Conservation (phyloP, 305 asterid genomes). For the Vinca major region DNA sequence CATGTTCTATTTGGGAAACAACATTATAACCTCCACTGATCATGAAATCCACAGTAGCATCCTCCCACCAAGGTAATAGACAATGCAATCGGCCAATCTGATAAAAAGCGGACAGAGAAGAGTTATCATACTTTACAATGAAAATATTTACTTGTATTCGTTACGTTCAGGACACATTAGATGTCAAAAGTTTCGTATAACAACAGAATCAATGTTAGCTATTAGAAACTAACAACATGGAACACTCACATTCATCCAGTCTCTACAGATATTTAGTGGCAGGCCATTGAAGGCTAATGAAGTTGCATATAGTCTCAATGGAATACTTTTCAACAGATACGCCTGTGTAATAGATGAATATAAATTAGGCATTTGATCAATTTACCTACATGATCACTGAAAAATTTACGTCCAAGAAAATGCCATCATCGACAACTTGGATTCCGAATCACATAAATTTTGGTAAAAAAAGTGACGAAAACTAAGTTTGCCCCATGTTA, state of each 20-base stretch:
- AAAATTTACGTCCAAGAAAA: neutral
- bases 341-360: conserved; percentile 38
- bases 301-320: conserved; percentile 63
- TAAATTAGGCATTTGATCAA: conserved; percentile 5
- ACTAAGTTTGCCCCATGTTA: too few relatives aligned
- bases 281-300: conserved; percentile 47
- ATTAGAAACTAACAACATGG: neutral
- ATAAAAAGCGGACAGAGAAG: conserved; percentile 8
- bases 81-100: conserved; percentile 88
- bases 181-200: neutral
- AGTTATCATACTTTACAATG: neutral
- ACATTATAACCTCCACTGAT: conserved; percentile 79
- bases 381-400: neutral
- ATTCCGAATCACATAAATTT: too few relatives aligned
- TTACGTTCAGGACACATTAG: neutral
- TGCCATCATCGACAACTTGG: too few relatives aligned
- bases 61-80: conserved; percentile 90
- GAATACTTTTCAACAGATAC: conserved; percentile 52
- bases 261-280: conserved; percentile 44
- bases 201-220: neutral
- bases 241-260: conserved; percentile 76
- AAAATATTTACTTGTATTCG: neutral
- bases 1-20: conserved; percentile 42
- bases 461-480: too few relatives aligned
- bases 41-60: conserved; percentile 87